Evolutionary conservation across 2,329 filamentous ascomycete genomes (phyloP).

Genomic region (Nemania diffusa): DNA sequence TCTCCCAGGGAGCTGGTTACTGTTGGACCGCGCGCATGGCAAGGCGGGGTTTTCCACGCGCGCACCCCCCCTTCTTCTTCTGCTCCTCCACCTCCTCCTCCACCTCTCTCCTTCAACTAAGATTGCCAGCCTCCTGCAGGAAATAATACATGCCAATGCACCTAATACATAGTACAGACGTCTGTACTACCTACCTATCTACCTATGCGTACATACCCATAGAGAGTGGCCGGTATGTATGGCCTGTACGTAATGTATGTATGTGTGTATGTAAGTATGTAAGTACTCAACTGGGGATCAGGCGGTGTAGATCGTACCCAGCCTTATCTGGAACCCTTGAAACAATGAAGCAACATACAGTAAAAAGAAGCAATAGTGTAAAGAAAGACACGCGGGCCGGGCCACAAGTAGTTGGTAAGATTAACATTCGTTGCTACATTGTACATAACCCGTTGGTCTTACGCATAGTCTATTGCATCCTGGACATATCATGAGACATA

Average conservation of each 20-base stretch:
- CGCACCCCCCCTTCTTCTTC: slow-evolving; percentile 14
- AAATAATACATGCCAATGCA: slow-evolving; percentile 33
- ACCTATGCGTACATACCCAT: too few relatives aligned
- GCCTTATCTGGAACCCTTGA: slow-evolving; percentile 34
- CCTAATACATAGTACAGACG: slow-evolving; percentile 18
- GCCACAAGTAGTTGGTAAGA: slow-evolving; percentile 24
- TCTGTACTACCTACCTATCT: too few relatives aligned
- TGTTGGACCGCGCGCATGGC: slow-evolving; percentile 15
- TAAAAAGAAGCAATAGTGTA: background rate
- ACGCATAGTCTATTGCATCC: slow-evolving; percentile 18
- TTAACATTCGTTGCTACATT: slow-evolving; percentile 27
- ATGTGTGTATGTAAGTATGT: too few relatives aligned
- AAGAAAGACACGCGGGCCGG: slow-evolving; percentile 12
- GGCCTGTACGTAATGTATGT: background rate
- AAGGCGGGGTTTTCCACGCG: slow-evolving; percentile 30
- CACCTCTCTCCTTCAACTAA: slow-evolving; percentile 25
- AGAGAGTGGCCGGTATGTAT: too few relatives aligned
- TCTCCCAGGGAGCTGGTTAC: slow-evolving; percentile 24
- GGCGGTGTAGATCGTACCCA: slow-evolving; percentile 35
- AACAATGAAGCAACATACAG: slow-evolving; percentile 24
- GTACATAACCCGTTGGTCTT: slow-evolving; percentile 22
- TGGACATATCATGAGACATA: slow-evolving; percentile 21
- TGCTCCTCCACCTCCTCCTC: background rate
- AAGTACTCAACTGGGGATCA: background rate
- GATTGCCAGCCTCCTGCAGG: slow-evolving; percentile 31